Evolutionary conservation across 345 rosid genomes (phyloP).

Genomic region (Eucalyptus polybractea): DNA sequence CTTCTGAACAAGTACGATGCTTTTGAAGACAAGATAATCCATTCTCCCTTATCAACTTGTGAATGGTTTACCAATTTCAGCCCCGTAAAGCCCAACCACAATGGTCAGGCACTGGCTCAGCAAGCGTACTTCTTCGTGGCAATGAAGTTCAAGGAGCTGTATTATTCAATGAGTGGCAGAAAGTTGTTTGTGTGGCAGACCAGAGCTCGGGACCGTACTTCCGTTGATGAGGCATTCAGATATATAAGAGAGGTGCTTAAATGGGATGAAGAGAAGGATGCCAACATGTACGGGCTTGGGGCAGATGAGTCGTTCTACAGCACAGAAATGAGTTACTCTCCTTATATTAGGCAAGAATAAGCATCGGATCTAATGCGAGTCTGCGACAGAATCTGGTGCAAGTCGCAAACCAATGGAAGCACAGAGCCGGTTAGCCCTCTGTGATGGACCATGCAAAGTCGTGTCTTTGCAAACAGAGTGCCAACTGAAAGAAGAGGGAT

Average conservation of each 20-base stretch:
- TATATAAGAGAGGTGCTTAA: conserved; percentile 40
- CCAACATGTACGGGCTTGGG: conserved; percentile 6
- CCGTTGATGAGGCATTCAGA: conserved; percentile 40
- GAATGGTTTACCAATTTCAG: conserved; percentile 49
- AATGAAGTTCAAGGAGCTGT: conserved; percentile 46
- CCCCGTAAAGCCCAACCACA: conserved; percentile 26
- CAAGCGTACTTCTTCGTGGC: conserved; percentile 46
- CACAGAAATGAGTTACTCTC: conserved; percentile 32
- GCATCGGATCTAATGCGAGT: background rate
- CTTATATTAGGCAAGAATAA: conserved; percentile 20
- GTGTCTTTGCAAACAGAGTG: background rate
- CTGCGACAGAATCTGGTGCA: background rate
- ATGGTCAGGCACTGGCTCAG: conserved; percentile 30
- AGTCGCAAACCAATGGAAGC: background rate
- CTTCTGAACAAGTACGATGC: conserved; percentile 43
- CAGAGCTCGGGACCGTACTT: conserved; percentile 18
- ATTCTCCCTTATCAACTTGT: conserved; percentile 25
- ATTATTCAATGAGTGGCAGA: conserved; percentile 9
- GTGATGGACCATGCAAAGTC: background rate
- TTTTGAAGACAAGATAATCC: conserved; percentile 34
- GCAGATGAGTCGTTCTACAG: conserved; percentile 43
- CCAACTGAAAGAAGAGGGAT: background rate
- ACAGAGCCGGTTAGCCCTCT: background rate
- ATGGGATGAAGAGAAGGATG: conserved; percentile 54
- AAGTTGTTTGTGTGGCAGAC: conserved; percentile 44